Evolutionary conservation across 768 basidiomycete genomes (phyloP), one percentile per base, ranked within the genome.

Genomic region (Calvatia gigantea): DNA sequence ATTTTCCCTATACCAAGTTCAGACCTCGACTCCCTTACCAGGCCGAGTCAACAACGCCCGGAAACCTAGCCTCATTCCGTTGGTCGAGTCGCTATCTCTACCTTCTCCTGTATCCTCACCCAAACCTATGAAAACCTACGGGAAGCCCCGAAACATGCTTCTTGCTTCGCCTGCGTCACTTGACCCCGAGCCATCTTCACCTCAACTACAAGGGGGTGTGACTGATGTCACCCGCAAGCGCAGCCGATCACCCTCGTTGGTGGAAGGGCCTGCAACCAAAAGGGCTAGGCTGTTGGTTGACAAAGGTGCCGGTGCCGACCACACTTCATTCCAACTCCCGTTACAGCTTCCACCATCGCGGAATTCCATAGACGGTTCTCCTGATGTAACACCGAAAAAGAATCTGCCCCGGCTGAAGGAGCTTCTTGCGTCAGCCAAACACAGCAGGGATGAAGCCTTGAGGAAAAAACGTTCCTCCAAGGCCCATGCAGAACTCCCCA

Each of bases 21-120:
- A 68, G 29, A 83, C 81, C 25, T 85, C 83, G 2, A 85, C 83
- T 4, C 83, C 83, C 8, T 69, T 28, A 31, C 48, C 35, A 29
- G 12, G 4, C 11, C n/a, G 23, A 19, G 29, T 3, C 12, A 25
- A 15, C 31, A 15, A 43, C 6, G 28, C 27, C 2, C 38, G 23
- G 19, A 27, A 15, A 2, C 19, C 33, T 14, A 14, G 41, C 9
- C 37, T 25, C 5, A 37, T 21, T 15, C 11, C 57, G 9, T 23
- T 19, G 1, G 14, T 21, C 15, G 32, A 27, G 28, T 70, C 73
- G 4, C 78, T 80, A 39, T 58, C 60, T 7, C 58, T 62, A 9
- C 62, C 69, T 2, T 59, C n/a, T n/a, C n/a, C 68, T 42, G 61
- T 65, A 11, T 69, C 70, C n/a, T 38, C 49, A n/a, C 31, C 49